These are phyloP conservation scores for Fusarium ramigenum DNA, from an alignment of 2,329 filamentous ascomycete genomes.

Conservation along the genomic window DNA sequence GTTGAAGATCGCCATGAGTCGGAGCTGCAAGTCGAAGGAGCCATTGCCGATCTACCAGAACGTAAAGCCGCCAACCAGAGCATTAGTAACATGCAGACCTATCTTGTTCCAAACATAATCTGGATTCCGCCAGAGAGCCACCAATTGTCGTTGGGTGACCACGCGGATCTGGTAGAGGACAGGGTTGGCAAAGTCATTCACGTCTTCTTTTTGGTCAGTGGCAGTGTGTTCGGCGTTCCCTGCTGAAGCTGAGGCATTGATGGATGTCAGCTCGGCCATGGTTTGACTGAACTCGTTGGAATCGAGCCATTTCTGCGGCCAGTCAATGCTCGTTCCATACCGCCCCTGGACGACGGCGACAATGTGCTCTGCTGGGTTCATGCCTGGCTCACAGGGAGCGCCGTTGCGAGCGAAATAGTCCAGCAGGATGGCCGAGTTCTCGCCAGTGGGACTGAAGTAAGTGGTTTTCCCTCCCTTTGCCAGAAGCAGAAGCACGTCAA, in stretches of 20 bases:
- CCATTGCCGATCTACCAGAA: constrained; percentile 68
- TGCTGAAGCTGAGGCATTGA: too few relatives aligned
- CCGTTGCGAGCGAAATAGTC: constrained; percentile 75
- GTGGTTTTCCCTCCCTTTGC: constrained; percentile 70
- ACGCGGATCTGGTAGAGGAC: background rate
- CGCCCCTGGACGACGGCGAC: constrained; percentile 65
- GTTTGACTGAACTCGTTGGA: too few relatives aligned
- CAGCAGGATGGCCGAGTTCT: constrained; percentile 59
- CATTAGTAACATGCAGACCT: constrained; percentile 61
- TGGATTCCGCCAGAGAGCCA: constrained; percentile 64
- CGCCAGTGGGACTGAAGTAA: constrained; percentile 73
- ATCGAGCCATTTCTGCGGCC: constrained; percentile 54
- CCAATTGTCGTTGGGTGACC: background rate
- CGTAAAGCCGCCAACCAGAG: constrained; percentile 68
- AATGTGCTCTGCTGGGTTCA: constrained; percentile 80
- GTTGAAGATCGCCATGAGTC: constrained; percentile 66
- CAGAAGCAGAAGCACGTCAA: constrained; percentile 71
- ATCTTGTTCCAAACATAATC: constrained; percentile 74
- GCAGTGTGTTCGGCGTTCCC: background rate
- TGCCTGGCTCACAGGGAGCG: constrained; percentile 66
- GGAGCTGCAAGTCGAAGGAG: constrained; percentile 60
- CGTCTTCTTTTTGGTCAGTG: background rate
- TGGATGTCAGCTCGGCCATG: too few relatives aligned
- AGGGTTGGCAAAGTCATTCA: background rate
- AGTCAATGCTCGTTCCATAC: constrained; percentile 59